Evolutionary conservation across 2,329 filamentous ascomycete genomes (phyloP).

Genomic region (Colletotrichum chlorophyti): DNA sequence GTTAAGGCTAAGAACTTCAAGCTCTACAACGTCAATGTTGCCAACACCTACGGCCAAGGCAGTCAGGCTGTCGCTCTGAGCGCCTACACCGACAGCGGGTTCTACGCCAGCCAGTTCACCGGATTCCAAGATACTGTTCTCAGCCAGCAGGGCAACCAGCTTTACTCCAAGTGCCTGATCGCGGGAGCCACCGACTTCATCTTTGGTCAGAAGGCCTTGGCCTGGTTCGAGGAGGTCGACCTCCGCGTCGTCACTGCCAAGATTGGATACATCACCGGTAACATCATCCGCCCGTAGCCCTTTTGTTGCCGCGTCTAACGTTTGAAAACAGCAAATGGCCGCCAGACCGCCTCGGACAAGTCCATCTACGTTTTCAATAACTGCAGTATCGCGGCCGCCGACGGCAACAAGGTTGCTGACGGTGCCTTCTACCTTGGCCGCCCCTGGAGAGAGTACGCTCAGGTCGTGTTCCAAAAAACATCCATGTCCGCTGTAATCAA

Average conservation of each 20-base stretch:
- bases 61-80: constrained; percentile 53
- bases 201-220: constrained; percentile 49
- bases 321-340: constrained; percentile 46
- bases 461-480: constrained; percentile 57
- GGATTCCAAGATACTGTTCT: constrained; percentile 60
- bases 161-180: constrained; percentile 52
- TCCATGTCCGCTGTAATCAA: constrained; percentile 63
- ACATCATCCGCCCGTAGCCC: not conserved
- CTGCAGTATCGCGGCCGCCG: constrained; percentile 47
- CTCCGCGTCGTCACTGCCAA: constrained; percentile 43
- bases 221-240: constrained; percentile 52
- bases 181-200: constrained; percentile 58
- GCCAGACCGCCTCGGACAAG: constrained; percentile 38
- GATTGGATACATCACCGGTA: constrained; percentile 50
- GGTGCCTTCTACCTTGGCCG: constrained; percentile 55
- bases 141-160: constrained; percentile 52
- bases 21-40: constrained; percentile 65
- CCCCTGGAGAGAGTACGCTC: constrained; percentile 53
- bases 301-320: not conserved
- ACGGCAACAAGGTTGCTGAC: constrained; percentile 42
- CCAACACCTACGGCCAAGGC: constrained; percentile 56
- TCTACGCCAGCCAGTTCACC: constrained; percentile 52
- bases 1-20: constrained; percentile 57
- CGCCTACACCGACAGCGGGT: constrained; percentile 51
- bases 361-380: constrained; percentile 56